Evolutionary conservation across 208 protist genomes (phyloP), one percentile per base, ranked within the genome.

Genomic region (Trichomonas tenax): DNA sequence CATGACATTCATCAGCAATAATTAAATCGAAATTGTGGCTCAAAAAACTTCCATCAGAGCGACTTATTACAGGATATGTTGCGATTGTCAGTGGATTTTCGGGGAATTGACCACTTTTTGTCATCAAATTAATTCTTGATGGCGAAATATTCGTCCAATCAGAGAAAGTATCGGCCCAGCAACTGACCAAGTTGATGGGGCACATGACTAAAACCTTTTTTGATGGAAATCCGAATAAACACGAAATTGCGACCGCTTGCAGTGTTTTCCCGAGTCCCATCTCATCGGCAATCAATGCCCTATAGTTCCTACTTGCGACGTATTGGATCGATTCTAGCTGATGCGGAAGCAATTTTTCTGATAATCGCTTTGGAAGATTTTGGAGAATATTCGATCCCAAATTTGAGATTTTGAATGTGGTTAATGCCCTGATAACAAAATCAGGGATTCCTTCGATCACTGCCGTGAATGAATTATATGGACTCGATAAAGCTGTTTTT

Each of bases 201-300:
- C 36, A n/a, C 21, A 97, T 34, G 26, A 97, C 95, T 31, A 97
- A 81, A n/a, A 97, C 63, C 46, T 51, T 51, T 45, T 97, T 96
- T 8, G 31, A 15, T 0, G 34, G 45, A 95, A 97, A 97, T 34
- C 40, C 34, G 6, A 40, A 34, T 23, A 34, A 34, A 63, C 41
- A 72, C 0, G 96, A 84, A n/a, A 96, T 81, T 40, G 81, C 21
- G 26, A 97, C 34, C 26, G 97, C 96, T 95, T 96, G 48, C 6
- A 97, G 88, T 38, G 97, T 97, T 95, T 97, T 97, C 0, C 97
- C 97, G 34, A 97, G 95, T 23, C 97, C 97, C 97, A 97, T 97
- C 36, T 97, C 97, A 72, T 97, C 97, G n/a, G 96, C 96, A 26
- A 97, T 46, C 0, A 97, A 95, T 34, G 81, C 63, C 17, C 97